A percentile compares a stretch with the other conserved stretches of the same genome.
These are phyloP conservation scores for Tricladium varicosporioides DNA, from an alignment of 2,329 filamentous ascomycete species.

Conservation along the genomic window DNA sequence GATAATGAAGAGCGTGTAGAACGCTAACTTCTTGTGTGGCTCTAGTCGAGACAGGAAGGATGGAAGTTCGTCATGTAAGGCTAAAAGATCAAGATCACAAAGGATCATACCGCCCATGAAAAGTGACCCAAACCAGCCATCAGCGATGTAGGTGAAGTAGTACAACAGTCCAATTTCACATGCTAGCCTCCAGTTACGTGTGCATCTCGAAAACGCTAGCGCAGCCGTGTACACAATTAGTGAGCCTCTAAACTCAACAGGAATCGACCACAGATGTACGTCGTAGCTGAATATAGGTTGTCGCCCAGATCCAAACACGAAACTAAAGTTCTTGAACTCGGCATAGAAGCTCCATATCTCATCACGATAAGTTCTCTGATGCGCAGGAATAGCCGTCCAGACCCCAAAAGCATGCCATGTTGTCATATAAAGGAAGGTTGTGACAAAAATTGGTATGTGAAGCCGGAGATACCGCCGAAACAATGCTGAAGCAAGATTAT, in stretches of 20 bases:
- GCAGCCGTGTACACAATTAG: constrained; percentile 57
- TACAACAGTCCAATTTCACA: constrained; percentile 51
- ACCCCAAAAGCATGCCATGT: constrained; percentile 30
- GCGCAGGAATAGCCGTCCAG: constrained; percentile 16
- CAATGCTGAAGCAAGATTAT: constrained; percentile 43
- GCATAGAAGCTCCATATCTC: constrained; percentile 16
- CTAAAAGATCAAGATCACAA: constrained; percentile 57
- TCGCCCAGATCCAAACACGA: constrained; percentile 56
- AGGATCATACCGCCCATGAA: constrained; percentile 61
- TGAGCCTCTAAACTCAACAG: constrained; percentile 61
- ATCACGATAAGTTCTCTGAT: constrained; percentile 6
- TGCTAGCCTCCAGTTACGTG: constrained; percentile 52
- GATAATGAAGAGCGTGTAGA: constrained; percentile 48
- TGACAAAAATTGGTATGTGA: constrained; percentile 43
- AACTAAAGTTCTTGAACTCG: constrained; percentile 67
- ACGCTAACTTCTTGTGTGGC: constrained; percentile 49
- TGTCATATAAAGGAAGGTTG: constrained; percentile 39
- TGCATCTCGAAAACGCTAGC: constrained; percentile 55
- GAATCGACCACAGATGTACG: constrained; percentile 55
- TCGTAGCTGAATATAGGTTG: constrained; percentile 57
- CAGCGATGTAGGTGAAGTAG: constrained; percentile 68
- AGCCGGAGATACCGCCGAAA: constrained; percentile 48
- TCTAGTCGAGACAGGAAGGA: constrained; percentile 43
- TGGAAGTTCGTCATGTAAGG: constrained; percentile 45
- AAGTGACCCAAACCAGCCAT: constrained; percentile 62